Evolutionary conservation across 345 rosid genomes (phyloP), one percentile per base, ranked within the genome.

Genomic region (Lepidium africanum): DNA sequence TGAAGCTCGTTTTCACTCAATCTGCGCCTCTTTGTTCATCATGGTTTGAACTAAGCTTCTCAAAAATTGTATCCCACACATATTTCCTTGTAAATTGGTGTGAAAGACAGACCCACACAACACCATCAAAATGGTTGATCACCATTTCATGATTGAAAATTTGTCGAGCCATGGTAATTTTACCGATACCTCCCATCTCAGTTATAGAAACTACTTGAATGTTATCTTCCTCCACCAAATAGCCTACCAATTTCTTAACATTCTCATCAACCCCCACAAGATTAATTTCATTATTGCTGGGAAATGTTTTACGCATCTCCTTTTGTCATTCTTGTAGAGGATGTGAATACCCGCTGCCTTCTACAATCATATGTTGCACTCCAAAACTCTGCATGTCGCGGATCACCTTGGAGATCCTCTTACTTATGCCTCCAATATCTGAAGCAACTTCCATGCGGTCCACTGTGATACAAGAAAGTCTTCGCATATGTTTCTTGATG

Each of bases 191-290:
- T 1, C 23, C 1, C 23, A 21, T 21, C 23, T 2, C 2, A 21
- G 23, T 21, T 21, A 21, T 21, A 21, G 1, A 21, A 1, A 21
- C 2, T 21, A 21, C 23, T 21, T 21, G 23, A 21, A 21, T 21
- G 23, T 21, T 21, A 1, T 21, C 23, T 21, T 21, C 23, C 23
- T 2, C 23, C 23, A 21, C 2, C 23, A 21, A 21, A 25, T 25
- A 25, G 4, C 27, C 0, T 2, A 25, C 4, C 47, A 83, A 11
- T 0, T 10, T 51, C 1, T 57, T 5, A 1, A 68, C 51, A 47
- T 72, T 70, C 9, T 67, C 71, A 5, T 73, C 81, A 9, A 67
- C 71, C 36, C 84, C 87, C 43, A 80, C 80, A 40, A 74, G 57
- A 45, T 62, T n/a, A 3, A 67, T 63, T 5, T 77, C 83, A 7